phyloP scores from a whole-genome alignment of 2,329 filamentous ascomycete species.

The Elsinoe batatas region DNA sequence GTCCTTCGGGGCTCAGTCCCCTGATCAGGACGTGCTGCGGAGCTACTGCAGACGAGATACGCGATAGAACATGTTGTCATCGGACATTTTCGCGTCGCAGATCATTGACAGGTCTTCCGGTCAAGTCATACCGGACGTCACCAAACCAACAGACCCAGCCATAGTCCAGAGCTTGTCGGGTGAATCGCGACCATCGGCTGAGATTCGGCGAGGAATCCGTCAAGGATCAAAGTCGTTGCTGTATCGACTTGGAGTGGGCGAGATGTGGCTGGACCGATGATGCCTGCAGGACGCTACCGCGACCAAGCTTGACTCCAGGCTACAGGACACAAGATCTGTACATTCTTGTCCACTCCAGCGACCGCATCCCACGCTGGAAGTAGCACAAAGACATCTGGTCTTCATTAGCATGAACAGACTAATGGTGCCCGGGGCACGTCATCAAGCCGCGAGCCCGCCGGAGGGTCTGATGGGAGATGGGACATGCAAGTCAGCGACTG shows the following conservation, averaged over 20 bases:
- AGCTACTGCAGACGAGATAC: constrained; percentile 7
- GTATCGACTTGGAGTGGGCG: background rate
- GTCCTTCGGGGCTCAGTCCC: constrained; percentile 1
- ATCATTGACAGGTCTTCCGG: background rate
- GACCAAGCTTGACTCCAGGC: background rate
- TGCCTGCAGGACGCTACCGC: background rate
- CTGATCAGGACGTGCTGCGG: constrained; percentile 6
- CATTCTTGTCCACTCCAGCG: background rate
- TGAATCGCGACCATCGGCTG: background rate
- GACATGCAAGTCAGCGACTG: background rate
- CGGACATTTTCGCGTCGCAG: constrained; percentile 3
- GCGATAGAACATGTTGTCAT: background rate
- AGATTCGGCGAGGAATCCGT: background rate
- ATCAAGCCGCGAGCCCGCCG: background rate
- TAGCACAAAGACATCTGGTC: background rate
- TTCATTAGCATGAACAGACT: background rate
- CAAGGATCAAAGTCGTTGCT: background rate
- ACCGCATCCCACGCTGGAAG: background rate
- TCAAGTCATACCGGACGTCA: background rate
- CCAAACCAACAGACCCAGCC: background rate
- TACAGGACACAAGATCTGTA: background rate
- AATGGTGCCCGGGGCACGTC: background rate
- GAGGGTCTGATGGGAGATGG: background rate
- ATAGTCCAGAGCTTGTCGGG: background rate
- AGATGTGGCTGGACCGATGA: background rate